Evolutionary conservation across 2,329 filamentous ascomycete species (phyloP), one percentile per base, ranked within the genome.

Genomic region (Xylaria sp.): DNA sequence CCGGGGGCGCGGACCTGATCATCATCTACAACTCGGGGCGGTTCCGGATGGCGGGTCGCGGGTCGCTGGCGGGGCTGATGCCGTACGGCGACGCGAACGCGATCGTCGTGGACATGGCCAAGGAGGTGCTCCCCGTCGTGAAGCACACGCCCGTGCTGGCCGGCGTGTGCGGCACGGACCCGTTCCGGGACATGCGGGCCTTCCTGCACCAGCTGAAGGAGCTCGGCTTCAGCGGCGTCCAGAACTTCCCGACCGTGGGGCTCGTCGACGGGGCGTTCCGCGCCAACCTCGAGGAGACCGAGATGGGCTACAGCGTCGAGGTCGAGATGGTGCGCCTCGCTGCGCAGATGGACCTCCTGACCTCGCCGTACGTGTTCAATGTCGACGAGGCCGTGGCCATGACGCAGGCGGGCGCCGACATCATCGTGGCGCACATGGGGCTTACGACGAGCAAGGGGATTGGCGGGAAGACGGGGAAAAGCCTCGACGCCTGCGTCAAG

Each of bases 191-290:
- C 58, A 90, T 90, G 72, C 75, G 81, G 2, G 70, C 74, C 4
- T 90, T 91, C 68, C 78, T 91, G 15, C 71, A 73, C 17, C 81
- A 90, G 70, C 77, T 91, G 35, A 82, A 83, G 56, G 80, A 81
- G 1, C 74, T 89, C 15, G 89, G 89, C 0, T 90, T 91, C 65
- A 83, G 84, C 1, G 89, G 89, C 1, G 81, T 91, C 13, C 89
- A 91, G 73, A 91, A 91, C 68, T 91, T 91, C 71, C 89, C 89
- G 1, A 91, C 89, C 0, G 88, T 91, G 1, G 89, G 89, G 0
- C 76, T 91, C 21, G 87, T 91, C 35, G 89, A 91, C 72, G 88
- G 87, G 1, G 47, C 80, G 11, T 91, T 91, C 71, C 81, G 89
- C 11, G 80, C 81, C 21, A 87, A 88, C 66, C 79, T 92, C 1